Conservation (phyloP, 805 yeast species). For the Candida fluviatilis region DNA sequence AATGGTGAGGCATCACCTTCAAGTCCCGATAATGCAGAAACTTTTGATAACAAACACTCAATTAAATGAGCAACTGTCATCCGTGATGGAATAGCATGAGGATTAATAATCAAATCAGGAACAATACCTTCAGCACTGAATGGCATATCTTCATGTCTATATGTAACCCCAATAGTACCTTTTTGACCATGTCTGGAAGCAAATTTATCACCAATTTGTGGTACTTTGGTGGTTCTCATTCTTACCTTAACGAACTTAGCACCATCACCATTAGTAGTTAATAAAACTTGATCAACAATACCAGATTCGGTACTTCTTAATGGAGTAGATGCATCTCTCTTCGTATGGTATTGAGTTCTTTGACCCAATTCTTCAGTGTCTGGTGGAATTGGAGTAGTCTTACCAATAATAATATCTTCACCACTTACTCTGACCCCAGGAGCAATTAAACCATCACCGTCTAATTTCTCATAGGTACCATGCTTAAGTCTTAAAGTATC, state of each 20-base stretch:
- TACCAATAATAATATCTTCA: conserved; percentile 97
- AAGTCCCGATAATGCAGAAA: conserved; percentile 87
- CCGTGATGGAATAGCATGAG: conserved; percentile 99
- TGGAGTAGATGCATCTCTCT: conserved; percentile 98
- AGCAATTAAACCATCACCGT: conserved; percentile 95
- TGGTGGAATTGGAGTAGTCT: conserved; percentile 98
- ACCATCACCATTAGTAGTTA: conserved; percentile 98
- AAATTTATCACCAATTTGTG: conserved; percentile 98
- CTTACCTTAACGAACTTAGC: conserved; percentile 95
- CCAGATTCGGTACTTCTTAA: conserved; percentile 95
- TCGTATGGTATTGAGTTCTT: conserved; percentile 96
- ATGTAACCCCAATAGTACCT: conserved; percentile 99
- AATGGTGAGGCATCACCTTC: conserved; percentile 99
- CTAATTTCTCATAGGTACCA: conserved; percentile 96
- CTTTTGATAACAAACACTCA: conserved; percentile 95
- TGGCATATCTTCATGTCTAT: conserved; percentile 98
- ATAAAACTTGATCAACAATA: conserved; percentile 94
- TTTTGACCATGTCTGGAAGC: conserved; percentile 99
- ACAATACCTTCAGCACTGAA: conserved; percentile 93
- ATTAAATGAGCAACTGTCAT: conserved; percentile 99
- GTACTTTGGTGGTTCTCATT: conserved; percentile 97
- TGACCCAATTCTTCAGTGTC: conserved; percentile 98
- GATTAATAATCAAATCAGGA: conserved; percentile 96
- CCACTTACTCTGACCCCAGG: conserved; percentile 99
- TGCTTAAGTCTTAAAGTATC: conserved; percentile 94